These are phyloP conservation scores for Daldinia eschscholtzii DNA, from an alignment of 2,329 filamentous ascomycete genomes.

Conservation along the genomic window DNA sequence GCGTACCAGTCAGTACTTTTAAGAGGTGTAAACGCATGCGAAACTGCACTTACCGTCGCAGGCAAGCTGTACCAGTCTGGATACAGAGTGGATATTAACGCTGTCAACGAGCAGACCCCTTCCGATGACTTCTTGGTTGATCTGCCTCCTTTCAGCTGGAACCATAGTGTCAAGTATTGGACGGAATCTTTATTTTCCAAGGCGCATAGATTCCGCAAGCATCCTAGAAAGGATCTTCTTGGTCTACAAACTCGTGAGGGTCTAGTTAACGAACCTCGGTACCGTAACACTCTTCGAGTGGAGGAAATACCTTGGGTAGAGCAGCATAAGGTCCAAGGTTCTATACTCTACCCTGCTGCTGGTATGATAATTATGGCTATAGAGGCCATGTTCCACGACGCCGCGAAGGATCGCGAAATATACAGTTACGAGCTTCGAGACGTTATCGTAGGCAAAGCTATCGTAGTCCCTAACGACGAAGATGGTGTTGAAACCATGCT, in stretches of 20 bases:
- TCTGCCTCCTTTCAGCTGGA: constrained; percentile 1
- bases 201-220: neutral
- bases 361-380: neutral
- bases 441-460: neutral
- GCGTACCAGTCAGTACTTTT: neutral
- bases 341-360: constrained; percentile 7
- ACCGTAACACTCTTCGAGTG: neutral
- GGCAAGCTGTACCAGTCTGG: neutral
- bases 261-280: neutral
- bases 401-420: neutral
- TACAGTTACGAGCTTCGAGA: neutral
- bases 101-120: neutral
- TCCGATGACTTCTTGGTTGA: neutral
- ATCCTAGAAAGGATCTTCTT: neutral
- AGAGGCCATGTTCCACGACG: neutral
- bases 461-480: neutral
- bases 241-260: neutral
- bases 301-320: neutral
- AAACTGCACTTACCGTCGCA: neutral
- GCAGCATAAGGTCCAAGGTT: neutral
- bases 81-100: neutral
- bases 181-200: neutral
- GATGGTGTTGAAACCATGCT: constrained; percentile 1
- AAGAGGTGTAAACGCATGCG: neutral
- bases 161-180: neutral